phyloP scores from a whole-genome alignment of 2,329 filamentous ascomycete species.

The Xenoacremonium recifei region DNA sequence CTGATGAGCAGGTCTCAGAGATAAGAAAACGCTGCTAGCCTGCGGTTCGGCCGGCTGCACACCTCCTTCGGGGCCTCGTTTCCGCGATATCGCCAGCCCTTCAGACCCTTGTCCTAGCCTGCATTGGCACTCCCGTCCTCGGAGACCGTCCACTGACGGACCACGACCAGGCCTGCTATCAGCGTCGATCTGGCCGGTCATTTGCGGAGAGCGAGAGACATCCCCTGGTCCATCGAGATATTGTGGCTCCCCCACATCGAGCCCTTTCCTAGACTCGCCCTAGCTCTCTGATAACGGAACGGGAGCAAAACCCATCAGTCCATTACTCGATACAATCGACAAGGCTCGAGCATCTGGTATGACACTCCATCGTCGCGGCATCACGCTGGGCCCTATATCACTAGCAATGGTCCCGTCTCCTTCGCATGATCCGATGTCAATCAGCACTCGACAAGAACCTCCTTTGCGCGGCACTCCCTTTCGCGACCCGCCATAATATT shows the following conservation, averaged over 20 bases:
- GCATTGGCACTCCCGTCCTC: not conserved
- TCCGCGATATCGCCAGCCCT: not conserved
- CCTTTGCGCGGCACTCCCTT: not conserved
- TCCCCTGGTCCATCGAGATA: not conserved
- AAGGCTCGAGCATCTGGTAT: no score
- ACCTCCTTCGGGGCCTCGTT: not conserved
- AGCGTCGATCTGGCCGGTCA: not conserved
- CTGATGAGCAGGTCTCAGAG: not conserved
- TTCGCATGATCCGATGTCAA: not conserved
- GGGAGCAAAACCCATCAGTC: not conserved
- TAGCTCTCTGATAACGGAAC: not conserved
- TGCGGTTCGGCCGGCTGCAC: not conserved
- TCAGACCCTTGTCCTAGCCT: not conserved
- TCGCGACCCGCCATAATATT: slow-evolving; percentile 20
- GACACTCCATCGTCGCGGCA: not conserved
- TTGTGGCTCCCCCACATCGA: not conserved
- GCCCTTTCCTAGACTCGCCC: not conserved
- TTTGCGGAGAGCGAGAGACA: not conserved
- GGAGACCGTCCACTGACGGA: not conserved
- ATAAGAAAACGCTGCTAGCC: not conserved
- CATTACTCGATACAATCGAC: no score
- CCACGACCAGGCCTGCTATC: not conserved
- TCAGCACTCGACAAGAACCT: not conserved
- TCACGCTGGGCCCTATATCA: not conserved
- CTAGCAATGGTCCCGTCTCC: slow-evolving; percentile 5